phyloP scores from a whole-genome alignment of 768 basidiomycete genomes.

The Leccinum disarticulatum region DNA sequence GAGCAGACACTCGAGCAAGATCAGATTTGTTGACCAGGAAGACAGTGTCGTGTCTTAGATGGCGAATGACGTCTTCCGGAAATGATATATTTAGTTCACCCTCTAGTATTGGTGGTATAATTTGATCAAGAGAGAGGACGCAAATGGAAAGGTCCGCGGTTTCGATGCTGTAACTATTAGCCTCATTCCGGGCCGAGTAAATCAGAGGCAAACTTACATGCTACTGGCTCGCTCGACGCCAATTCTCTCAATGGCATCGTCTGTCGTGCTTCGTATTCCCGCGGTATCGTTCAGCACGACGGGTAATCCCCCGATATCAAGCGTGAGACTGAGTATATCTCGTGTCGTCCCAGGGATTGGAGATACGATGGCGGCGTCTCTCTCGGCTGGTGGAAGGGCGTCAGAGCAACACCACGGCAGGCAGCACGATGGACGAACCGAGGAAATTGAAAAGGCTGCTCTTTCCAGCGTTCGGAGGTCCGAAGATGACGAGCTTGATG shows the following conservation, averaged over 20 bases:
- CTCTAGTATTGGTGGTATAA: slow-evolving; percentile 14
- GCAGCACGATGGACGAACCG: slow-evolving; percentile 41
- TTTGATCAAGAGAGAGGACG: slow-evolving; percentile 68
- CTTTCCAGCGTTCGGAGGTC: slow-evolving; percentile 94
- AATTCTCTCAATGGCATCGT: slow-evolving; percentile 71
- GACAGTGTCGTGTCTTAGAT: slow-evolving; percentile 58
- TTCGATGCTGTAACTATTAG: slow-evolving; percentile 49
- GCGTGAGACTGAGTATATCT: slow-evolving; percentile 79
- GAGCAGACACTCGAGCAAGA: slow-evolving; percentile 31
- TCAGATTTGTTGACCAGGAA: slow-evolving; percentile 84
- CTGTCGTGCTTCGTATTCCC: slow-evolving; percentile 67
- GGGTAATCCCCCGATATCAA: slow-evolving; percentile 87
- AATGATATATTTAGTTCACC: slow-evolving; percentile 27
- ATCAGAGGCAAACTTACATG: slow-evolving; percentile 47
- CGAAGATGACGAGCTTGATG: slow-evolving; percentile 83
- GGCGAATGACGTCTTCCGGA: slow-evolving; percentile 47
- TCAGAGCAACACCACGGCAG: neutral
- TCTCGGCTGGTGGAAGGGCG: slow-evolving; percentile 54
- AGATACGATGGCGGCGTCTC: slow-evolving; percentile 90
- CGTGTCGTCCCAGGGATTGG: slow-evolving; percentile 86
- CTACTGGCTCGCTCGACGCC: slow-evolving; percentile 73
- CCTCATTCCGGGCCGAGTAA: neutral
- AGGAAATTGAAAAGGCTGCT: slow-evolving; percentile 85
- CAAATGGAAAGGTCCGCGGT: slow-evolving; percentile 75
- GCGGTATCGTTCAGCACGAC: slow-evolving; percentile 85